Conservation (phyloP, 257 asterid genomes). For the Petunia axillaris region DNA sequence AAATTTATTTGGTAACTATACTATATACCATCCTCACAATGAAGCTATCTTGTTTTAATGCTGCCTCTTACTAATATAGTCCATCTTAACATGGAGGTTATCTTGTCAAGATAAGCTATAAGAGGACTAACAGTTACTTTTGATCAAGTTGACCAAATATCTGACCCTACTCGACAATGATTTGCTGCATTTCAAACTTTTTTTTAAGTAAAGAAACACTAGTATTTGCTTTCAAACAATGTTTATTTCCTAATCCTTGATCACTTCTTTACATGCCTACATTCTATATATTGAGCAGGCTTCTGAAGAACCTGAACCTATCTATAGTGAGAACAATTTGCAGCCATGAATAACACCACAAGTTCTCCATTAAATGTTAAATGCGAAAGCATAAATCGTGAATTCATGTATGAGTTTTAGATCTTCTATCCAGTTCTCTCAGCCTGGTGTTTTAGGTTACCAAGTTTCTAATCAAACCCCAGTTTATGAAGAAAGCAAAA, state of each 20-base stretch:
- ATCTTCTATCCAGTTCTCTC: no score
- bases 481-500: not conserved
- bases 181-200: not conserved
- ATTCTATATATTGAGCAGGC: slow-evolving; percentile 45
- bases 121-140: not conserved
- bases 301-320: slow-evolving; percentile 66
- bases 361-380: not conserved
- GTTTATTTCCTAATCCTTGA: not conserved
- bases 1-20: not conserved
- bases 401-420: not conserved
- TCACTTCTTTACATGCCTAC: not conserved
- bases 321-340: slow-evolving; percentile 34
- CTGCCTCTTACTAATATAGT: no score
- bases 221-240: not conserved
- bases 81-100: not conserved
- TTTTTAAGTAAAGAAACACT: not conserved
- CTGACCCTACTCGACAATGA: not conserved
- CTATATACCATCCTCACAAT: not conserved
- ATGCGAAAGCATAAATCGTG: not conserved
- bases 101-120: not conserved
- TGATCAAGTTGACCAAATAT: no score
- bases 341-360: not conserved
- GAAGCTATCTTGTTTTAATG: no score
- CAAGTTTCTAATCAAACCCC: no score
- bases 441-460: no score